Evolutionary conservation across 1,284 basidiomycete genomes (phyloP).

Genomic region (Leccinum angustisporum): DNA sequence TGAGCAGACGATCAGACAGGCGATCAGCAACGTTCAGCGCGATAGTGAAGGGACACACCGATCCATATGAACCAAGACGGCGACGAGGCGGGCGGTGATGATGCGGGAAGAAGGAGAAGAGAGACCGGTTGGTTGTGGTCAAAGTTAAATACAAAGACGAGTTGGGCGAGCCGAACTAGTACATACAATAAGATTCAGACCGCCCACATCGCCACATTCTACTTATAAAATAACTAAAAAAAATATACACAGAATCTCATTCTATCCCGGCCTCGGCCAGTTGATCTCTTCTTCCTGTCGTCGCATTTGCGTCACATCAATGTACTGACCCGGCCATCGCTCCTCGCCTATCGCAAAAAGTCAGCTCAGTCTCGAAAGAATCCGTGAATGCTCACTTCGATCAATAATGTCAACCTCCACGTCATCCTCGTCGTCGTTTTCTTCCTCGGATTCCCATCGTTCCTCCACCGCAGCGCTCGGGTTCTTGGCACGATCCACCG

Average conservation of each 20-base stretch:
- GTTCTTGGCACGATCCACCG: slow-evolving; percentile 63
- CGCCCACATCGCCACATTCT: slow-evolving; percentile 6
- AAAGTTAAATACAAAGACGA: slow-evolving; percentile 21
- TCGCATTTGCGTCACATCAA: slow-evolving; percentile 60
- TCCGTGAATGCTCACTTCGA: slow-evolving; percentile 49
- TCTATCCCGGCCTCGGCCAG: slow-evolving; percentile 60
- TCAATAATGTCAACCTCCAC: slow-evolving; percentile 60
- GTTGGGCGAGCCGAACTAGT: slow-evolving; percentile 14
- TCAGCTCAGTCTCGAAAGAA: slow-evolving; percentile 8
- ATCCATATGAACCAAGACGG: slow-evolving; percentile 25
- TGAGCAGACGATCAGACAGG: slow-evolving; percentile 25
- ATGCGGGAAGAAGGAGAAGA: slow-evolving; percentile 1
- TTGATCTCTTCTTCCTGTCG: slow-evolving; percentile 53
- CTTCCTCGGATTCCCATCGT: slow-evolving; percentile 58
- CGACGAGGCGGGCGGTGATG: slow-evolving; percentile 3
- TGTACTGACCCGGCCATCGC: slow-evolving; percentile 67
- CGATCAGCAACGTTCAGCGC: slow-evolving; percentile 20
- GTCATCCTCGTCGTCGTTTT: slow-evolving; percentile 63
- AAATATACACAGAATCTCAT: slow-evolving; percentile 1
- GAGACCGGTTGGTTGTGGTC: neutral
- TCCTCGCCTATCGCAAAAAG: slow-evolving; percentile 50
- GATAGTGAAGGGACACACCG: slow-evolving; percentile 24
- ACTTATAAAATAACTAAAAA: neutral
- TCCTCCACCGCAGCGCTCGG: slow-evolving; percentile 54
- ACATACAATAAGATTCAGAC: slow-evolving; percentile 1